Evolutionary conservation across 176 grass and related monocot species (phyloP).

Genomic region (Dactylis glomerata): DNA sequence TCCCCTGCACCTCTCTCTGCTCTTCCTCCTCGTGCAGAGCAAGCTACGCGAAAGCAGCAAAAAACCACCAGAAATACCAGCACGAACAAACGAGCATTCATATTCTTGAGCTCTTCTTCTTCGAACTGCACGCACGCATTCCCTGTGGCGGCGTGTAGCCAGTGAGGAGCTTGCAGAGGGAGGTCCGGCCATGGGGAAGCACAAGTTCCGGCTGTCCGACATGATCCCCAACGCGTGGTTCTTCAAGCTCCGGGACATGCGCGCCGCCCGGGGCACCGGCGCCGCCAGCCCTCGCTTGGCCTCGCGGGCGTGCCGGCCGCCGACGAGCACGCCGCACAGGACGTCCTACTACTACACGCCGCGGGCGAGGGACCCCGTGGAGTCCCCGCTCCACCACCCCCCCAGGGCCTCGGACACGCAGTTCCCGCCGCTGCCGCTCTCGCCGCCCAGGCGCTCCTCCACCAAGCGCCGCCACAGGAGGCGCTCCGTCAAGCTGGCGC

Average conservation of each 20-base stretch:
- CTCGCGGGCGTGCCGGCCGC: background rate
- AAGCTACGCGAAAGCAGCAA: background rate
- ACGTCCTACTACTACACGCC: conserved; percentile 83
- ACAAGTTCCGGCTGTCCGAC: conserved; percentile 85
- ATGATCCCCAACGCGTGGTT: conserved; percentile 98
- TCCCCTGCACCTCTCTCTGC: conserved; percentile 3
- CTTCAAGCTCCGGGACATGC: conserved; percentile 84
- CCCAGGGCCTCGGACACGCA: conserved; percentile 37
- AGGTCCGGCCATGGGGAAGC: conserved; percentile 56
- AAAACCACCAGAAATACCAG: background rate
- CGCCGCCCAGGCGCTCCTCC: conserved; percentile 57
- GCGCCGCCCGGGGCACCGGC: conserved; percentile 27
- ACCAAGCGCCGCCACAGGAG: conserved; percentile 40
- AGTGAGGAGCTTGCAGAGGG: background rate
- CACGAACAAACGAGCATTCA: background rate
- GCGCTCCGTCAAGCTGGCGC: conserved; percentile 35
- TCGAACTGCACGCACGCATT: background rate
- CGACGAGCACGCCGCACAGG: conserved; percentile 47
- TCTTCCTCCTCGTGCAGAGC: conserved; percentile 34
- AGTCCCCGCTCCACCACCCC: conserved; percentile 41
- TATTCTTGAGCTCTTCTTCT: background rate
- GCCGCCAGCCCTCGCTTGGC: background rate
- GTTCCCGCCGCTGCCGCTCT: conserved; percentile 54
- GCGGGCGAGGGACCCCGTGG: conserved; percentile 27
- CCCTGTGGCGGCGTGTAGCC: background rate